Conservation (phyloP, 768 basidiomycete species). For the Boletales sp. region DNA sequence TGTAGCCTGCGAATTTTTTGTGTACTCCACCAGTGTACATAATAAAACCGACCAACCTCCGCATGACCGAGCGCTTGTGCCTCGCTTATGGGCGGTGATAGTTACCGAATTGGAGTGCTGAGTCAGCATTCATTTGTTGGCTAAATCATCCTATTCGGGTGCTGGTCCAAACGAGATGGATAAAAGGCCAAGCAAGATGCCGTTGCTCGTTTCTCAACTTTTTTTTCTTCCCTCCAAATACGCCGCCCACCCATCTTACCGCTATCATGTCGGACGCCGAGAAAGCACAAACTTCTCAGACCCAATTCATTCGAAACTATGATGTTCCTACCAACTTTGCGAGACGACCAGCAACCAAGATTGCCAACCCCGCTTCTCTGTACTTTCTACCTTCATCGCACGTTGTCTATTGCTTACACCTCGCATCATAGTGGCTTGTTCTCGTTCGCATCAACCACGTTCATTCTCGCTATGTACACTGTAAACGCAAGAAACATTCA, state of each 20-base stretch:
- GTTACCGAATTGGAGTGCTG: conserved; percentile 1
- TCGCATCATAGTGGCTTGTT: conserved; percentile 57
- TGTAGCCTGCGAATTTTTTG: too few relatives aligned
- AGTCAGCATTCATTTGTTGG: conserved; percentile 21
- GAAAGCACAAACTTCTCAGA: conserved; percentile 25
- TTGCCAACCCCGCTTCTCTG: conserved; percentile 56
- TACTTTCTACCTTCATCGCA: conserved; percentile 7
- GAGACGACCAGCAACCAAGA: conserved; percentile 28
- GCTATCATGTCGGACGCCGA: conserved; percentile 35
- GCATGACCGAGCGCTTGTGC: neutral
- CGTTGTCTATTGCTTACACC: neutral
- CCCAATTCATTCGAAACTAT: conserved; percentile 17
- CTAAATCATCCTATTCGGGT: conserved; percentile 11
- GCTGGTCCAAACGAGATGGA: neutral
- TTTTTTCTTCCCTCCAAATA: neutral
- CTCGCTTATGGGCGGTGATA: neutral
- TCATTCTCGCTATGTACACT: conserved; percentile 78
- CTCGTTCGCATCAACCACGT: conserved; percentile 80
- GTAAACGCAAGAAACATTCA: conserved; percentile 49
- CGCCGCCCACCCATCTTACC: neutral
- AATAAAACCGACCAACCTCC: neutral
- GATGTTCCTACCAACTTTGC: conserved; percentile 13
- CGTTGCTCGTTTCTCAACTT: neutral
- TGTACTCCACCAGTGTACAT: too few relatives aligned
- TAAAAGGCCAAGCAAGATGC: conserved; percentile 13